A percentile compares a stretch with the other conserved stretches of the same genome.
Evolutionary conservation across 768 basidiomycete species (phyloP).

Genomic region (Mycena alexandri): DNA sequence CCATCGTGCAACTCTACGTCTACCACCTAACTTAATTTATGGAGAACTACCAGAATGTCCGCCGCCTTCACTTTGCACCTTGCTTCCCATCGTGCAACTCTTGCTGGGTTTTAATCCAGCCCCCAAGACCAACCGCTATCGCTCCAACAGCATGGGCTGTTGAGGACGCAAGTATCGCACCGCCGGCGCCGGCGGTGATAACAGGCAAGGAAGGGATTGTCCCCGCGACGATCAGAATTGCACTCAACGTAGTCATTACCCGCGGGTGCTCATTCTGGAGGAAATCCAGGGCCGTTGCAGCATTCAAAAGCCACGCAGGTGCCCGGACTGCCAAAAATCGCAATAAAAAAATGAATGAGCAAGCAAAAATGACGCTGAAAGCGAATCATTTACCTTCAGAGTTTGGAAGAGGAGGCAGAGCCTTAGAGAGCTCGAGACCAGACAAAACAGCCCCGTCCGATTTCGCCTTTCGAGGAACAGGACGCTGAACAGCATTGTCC

Average conservation of each 20-base stretch:
- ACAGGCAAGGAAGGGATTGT: conserved; percentile 80
- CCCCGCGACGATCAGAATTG: conserved; percentile 84
- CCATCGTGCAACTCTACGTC: conserved; percentile 41
- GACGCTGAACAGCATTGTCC: conserved; percentile 42
- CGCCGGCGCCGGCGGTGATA: conserved; percentile 76
- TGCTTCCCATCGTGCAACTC: conserved; percentile 37
- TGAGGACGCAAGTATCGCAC: conserved; percentile 77
- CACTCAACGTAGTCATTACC: conserved; percentile 79
- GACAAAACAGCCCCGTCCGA: conserved; percentile 41
- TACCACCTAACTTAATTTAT: too few species aligned
- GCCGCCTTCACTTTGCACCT: conserved; percentile 25
- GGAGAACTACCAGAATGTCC: not conserved
- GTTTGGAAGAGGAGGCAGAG: conserved; percentile 28
- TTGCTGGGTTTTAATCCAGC: conserved; percentile 63
- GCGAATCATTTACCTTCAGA: conserved; percentile 30
- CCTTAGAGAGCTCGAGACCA: conserved; percentile 24
- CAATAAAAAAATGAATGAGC: conserved; percentile 33
- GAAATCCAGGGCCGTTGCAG: conserved; percentile 80
- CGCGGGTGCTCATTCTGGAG: conserved; percentile 83
- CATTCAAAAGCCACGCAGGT: conserved; percentile 83
- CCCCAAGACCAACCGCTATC: conserved; percentile 81
- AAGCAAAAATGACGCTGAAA: conserved; percentile 9
- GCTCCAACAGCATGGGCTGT: conserved; percentile 85
- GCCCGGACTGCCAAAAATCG: conserved; percentile 65
- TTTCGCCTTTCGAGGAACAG: conserved; percentile 44